phyloP scores from a whole-genome alignment of 2,329 filamentous ascomycete species.

The Huntiella savannae region DNA sequence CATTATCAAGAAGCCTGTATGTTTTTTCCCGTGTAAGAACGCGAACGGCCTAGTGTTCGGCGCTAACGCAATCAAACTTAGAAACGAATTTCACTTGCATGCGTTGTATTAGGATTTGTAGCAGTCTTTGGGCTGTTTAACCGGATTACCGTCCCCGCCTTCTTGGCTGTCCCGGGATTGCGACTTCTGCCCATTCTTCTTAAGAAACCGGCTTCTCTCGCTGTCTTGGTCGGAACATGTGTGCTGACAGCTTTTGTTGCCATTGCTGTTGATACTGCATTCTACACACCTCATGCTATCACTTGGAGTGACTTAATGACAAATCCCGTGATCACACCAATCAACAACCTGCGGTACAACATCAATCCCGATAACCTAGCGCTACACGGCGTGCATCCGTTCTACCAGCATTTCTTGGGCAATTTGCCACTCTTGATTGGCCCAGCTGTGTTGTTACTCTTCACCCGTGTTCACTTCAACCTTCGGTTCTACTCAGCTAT shows the following conservation, averaged over 20 bases:
- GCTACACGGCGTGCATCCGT: slow-evolving; percentile 57
- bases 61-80: slow-evolving; percentile 17
- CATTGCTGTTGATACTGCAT: slow-evolving; percentile 66
- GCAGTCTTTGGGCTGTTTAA: slow-evolving; percentile 82
- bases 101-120: slow-evolving; percentile 60
- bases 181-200: slow-evolving; percentile 71
- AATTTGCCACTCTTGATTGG: slow-evolving; percentile 58
- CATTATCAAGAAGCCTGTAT: slow-evolving; percentile 60
- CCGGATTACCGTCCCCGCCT: slow-evolving; percentile 91
- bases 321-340: slow-evolving; percentile 52
- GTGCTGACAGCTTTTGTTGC: slow-evolving; percentile 51
- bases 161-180: slow-evolving; percentile 66
- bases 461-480: slow-evolving; percentile 36
- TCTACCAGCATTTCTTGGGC: slow-evolving; percentile 55
- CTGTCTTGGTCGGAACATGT: slow-evolving; percentile 45
- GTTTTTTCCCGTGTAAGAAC: slow-evolving; percentile 15
- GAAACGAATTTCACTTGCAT: slow-evolving; percentile 60
- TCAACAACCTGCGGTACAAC: slow-evolving; percentile 66
- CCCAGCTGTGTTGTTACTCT: slow-evolving; percentile 43
- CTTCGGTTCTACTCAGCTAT: slow-evolving; percentile 54
- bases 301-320: slow-evolving; percentile 44
- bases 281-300: slow-evolving; percentile 49
- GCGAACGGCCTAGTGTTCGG: background rate
- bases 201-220: slow-evolving; percentile 49
- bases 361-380: slow-evolving; percentile 50